A percentile compares a stretch with the other conserved stretches of the same genome.
These are phyloP conservation scores for Lophium mytilinum DNA, from an alignment of 495 filamentous ascomycete species.

Conservation along the genomic window DNA sequence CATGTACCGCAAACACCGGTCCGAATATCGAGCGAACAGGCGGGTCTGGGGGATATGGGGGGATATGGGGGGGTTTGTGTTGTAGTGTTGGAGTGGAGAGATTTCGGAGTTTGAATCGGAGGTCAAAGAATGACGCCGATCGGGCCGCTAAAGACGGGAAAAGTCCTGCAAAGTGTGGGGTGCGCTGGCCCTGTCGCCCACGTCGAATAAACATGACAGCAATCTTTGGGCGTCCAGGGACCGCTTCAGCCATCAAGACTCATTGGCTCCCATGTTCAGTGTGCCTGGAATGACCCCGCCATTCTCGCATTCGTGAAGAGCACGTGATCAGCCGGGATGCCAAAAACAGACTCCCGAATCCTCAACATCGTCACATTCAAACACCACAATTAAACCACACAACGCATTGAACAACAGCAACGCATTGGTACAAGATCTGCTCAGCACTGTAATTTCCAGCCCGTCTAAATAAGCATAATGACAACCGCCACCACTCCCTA, in stretches of 20 bases:
- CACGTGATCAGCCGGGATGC: no score
- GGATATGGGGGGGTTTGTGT: slow-evolving; percentile 21
- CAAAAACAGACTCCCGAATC: no score
- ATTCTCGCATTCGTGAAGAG: no score
- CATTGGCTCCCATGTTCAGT: no score
- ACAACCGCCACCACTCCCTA: slow-evolving; percentile 42
- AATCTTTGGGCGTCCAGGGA: no score
- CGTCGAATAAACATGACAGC: no score
- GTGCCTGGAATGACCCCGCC: no score
- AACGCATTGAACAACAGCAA: background rate
- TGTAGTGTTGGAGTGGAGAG: slow-evolving; percentile 2
- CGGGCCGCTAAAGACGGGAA: no score
- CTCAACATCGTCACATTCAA: no score
- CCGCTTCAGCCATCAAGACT: no score
- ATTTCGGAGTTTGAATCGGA: background rate
- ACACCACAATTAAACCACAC: background rate
- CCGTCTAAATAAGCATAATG: slow-evolving; percentile 18
- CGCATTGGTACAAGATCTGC: background rate
- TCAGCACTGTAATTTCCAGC: background rate
- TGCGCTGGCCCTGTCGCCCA: no score
- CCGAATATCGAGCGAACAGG: slow-evolving; percentile 29
- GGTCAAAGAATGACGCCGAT: background rate
- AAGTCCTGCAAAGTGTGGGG: no score
- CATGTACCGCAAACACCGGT: slow-evolving; percentile 33
- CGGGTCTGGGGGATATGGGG: background rate